Evolutionary conservation across 225 moss, liverwort and hornwort genomes (phyloP).

Genomic region (Straminergon stramineum): DNA sequence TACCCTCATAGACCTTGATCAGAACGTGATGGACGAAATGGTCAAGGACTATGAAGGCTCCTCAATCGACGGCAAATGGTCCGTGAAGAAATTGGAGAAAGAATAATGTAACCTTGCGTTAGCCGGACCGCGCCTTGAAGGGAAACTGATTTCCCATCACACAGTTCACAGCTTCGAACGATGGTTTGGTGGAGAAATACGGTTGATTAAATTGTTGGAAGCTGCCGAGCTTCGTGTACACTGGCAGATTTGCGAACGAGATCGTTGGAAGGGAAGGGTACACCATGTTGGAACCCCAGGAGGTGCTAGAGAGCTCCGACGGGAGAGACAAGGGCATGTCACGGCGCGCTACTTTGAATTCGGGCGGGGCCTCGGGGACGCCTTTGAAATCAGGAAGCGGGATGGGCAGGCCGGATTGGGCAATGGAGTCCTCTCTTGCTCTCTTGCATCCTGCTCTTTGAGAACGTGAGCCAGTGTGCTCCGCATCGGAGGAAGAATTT

Average conservation of each 20-base stretch:
- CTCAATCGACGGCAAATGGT: constrained; percentile 29
- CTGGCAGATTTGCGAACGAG: constrained; percentile 13
- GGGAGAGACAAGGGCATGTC: background rate
- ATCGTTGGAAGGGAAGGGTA: constrained; percentile 25
- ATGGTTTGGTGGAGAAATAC: constrained; percentile 6
- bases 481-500: constrained; percentile 18
- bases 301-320: background rate
- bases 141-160: constrained; percentile 35
- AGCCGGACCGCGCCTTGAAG: constrained; percentile 47
- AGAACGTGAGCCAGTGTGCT: background rate
- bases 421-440: background rate
- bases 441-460: constrained; percentile 3
- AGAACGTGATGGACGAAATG: constrained; percentile 28
- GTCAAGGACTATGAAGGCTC: constrained; percentile 53
- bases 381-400: constrained; percentile 41
- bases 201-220: background rate
- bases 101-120: background rate
- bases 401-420: constrained; percentile 14
- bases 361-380: constrained; percentile 19
- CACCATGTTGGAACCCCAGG: constrained; percentile 14
- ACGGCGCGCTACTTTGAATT: constrained; percentile 27
- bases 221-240: constrained; percentile 3
- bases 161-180: constrained; percentile 34
- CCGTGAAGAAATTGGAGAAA: constrained; percentile 21
- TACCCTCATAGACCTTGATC: constrained; percentile 47